Conservation (phyloP, 345 rosid species). For the Heritiera fomes region DNA sequence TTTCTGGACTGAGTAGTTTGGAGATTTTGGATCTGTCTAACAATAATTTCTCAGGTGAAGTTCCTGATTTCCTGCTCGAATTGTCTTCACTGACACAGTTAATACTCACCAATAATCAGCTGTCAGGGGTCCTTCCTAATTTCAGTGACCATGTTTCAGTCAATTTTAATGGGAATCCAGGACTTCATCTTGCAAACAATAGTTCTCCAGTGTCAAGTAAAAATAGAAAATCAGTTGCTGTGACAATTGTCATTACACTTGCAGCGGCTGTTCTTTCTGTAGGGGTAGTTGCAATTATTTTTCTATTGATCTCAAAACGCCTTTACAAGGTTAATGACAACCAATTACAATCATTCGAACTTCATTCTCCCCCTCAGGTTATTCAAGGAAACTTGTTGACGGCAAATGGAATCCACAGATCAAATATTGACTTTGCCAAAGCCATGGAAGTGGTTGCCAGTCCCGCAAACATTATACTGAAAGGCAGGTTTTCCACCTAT, state of each 20-base stretch:
- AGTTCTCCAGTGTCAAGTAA: not conserved
- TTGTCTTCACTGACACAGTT: conserved; percentile 48
- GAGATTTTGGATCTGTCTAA: conserved; percentile 81
- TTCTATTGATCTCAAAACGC: conserved; percentile 40
- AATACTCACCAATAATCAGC: conserved; percentile 60
- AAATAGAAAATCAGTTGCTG: conserved; percentile 35
- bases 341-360: conserved; percentile 39
- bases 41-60: conserved; percentile 50
- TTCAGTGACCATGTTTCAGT: conserved; percentile 34
- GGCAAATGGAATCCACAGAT: conserved; percentile 55
- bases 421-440: conserved; percentile 61
- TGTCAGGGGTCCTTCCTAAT: conserved; percentile 47
- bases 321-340: conserved; percentile 44
- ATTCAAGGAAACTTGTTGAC: conserved; percentile 61
- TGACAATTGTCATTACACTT: conserved; percentile 39
- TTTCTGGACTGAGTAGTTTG: conserved; percentile 39
- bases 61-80: conserved; percentile 35
- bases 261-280: conserved; percentile 38
- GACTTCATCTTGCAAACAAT: conserved; percentile 16
- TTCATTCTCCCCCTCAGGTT: conserved; percentile 47
- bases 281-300: conserved; percentile 32
- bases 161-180: conserved; percentile 41
- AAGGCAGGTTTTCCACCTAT: conserved; percentile 72
- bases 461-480: conserved; percentile 46
- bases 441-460: conserved; percentile 63